Percentiles rank a stretch among this genome's conserved stretches.
Evolutionary conservation across 1,284 basidiomycete species (phyloP).

Genomic region (Pulveroboletus sp.): DNA sequence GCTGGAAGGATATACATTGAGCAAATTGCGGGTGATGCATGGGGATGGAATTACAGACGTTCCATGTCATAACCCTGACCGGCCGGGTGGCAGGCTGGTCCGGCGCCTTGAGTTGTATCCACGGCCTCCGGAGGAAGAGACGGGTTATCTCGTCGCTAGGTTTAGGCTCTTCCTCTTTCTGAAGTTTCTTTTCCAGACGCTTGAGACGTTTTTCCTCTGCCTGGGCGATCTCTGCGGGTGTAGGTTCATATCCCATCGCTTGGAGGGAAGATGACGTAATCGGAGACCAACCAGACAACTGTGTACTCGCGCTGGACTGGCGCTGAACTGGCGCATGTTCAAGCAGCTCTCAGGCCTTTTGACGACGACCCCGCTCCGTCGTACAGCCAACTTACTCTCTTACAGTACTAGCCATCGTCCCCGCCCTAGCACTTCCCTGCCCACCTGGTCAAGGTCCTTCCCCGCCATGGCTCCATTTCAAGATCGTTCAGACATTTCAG

Average conservation of each 20-base stretch:
- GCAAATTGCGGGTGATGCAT: background rate
- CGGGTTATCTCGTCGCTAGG: conserved; percentile 3
- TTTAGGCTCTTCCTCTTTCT: background rate
- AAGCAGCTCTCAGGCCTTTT: conserved; percentile 31
- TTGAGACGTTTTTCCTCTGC: conserved; percentile 39
- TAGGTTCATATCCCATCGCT: conserved; percentile 31
- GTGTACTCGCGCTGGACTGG: no score
- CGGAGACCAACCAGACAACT: background rate
- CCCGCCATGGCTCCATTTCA: conserved; percentile 29
- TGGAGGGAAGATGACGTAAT: conserved; percentile 26
- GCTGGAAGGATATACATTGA: conserved; percentile 37
- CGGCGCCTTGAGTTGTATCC: conserved; percentile 40
- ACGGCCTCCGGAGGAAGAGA: conserved; percentile 46
- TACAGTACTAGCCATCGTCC: conserved; percentile 10
- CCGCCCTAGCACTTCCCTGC: conserved; percentile 8
- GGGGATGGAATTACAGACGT: conserved; percentile 48
- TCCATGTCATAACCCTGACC: conserved; percentile 71
- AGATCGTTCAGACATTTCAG: conserved; percentile 16
- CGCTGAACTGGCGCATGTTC: conserved; percentile 13
- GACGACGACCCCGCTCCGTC: conserved; percentile 24
- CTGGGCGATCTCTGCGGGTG: conserved; percentile 53
- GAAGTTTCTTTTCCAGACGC: conserved; percentile 47
- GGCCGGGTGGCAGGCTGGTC: conserved; percentile 17
- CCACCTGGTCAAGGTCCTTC: conserved; percentile 13
- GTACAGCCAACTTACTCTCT: conserved; percentile 16